Conservation (phyloP, 805 yeast species). For the Scheffersomyces amazonensis region DNA sequence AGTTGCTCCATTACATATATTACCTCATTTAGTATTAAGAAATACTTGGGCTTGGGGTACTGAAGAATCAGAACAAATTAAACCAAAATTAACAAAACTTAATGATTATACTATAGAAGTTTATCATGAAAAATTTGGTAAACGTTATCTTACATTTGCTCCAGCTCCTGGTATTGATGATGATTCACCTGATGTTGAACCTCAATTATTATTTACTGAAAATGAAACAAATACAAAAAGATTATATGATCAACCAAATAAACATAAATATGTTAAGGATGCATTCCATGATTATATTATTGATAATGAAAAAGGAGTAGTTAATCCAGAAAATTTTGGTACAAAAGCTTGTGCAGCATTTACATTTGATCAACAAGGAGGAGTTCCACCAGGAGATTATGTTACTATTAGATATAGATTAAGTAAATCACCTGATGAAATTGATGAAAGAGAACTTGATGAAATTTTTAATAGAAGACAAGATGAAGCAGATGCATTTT, state of each 20-base stretch:
- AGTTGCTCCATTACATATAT: conserved; percentile 83
- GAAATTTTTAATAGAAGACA: conserved; percentile 63
- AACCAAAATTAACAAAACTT: conserved; percentile 46
- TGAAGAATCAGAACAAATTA: conserved; percentile 40
- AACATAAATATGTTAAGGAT: conserved; percentile 66
- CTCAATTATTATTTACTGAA: conserved; percentile 78
- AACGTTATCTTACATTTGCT: conserved; percentile 63
- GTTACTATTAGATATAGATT: conserved; percentile 81
- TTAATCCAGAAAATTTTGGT: conserved; percentile 70
- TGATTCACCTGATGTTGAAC: conserved; percentile 64
- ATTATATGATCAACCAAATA: conserved; percentile 63
- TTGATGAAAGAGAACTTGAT: conserved; percentile 78
- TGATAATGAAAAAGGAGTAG: conserved; percentile 53
- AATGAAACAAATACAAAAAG: conserved; percentile 77
- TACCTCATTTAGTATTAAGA: conserved; percentile 82
- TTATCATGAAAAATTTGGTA: conserved; percentile 69
- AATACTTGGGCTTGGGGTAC: conserved; percentile 94
- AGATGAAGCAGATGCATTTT: conserved; percentile 89
- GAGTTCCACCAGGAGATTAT: conserved; percentile 82
- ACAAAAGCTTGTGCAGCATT: conserved; percentile 87
- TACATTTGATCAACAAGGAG: conserved; percentile 70
- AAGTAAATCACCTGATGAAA: conserved; percentile 40
- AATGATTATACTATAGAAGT: conserved; percentile 51
- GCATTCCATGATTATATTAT: conserved; percentile 86
- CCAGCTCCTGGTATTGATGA: conserved; percentile 78